Conservation (phyloP, 169 alveolate species). For the Perkinsus olseni region DNA sequence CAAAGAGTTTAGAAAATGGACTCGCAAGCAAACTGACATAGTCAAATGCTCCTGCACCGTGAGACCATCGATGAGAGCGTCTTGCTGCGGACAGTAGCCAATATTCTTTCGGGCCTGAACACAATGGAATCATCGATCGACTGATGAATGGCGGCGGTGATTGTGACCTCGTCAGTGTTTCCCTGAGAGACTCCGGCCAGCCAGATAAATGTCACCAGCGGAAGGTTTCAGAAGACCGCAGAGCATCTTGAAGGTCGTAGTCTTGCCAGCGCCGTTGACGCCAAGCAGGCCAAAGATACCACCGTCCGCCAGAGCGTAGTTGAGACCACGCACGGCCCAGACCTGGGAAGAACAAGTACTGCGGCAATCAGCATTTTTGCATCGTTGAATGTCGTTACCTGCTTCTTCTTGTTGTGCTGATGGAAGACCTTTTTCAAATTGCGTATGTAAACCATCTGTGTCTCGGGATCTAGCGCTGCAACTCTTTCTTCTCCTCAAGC, state of each 20-base stretch:
- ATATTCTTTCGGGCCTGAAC: not conserved
- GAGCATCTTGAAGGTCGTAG: conserved; percentile 64
- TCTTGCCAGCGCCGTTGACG: conserved; percentile 74
- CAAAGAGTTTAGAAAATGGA: not conserved
- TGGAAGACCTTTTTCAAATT: not conserved
- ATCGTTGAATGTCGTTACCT: too few relatives aligned
- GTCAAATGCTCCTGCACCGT: conserved; percentile 62
- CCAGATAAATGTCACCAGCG: conserved; percentile 32
- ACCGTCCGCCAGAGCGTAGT: conserved; percentile 59
- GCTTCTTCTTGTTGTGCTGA: not conserved
- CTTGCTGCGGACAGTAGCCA: conserved; percentile 56
- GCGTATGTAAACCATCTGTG: not conserved
- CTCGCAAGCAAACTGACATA: conserved; percentile 12
- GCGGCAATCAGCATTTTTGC: not conserved
- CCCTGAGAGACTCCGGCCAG: conserved; percentile 34
- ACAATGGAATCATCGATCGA: not conserved
- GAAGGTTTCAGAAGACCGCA: conserved; percentile 19
- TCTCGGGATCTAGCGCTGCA: not conserved
- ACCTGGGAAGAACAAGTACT: not conserved
- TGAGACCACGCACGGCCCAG: conserved; percentile 57
- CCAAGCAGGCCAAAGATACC: conserved; percentile 72
- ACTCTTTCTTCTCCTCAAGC: not conserved
- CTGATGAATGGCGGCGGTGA: not conserved
- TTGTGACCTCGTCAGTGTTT: not conserved
- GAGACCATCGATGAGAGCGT: conserved; percentile 48